Evolutionary conservation across 768 basidiomycete species (phyloP).

Genomic region (Lentinus tigrinus): DNA sequence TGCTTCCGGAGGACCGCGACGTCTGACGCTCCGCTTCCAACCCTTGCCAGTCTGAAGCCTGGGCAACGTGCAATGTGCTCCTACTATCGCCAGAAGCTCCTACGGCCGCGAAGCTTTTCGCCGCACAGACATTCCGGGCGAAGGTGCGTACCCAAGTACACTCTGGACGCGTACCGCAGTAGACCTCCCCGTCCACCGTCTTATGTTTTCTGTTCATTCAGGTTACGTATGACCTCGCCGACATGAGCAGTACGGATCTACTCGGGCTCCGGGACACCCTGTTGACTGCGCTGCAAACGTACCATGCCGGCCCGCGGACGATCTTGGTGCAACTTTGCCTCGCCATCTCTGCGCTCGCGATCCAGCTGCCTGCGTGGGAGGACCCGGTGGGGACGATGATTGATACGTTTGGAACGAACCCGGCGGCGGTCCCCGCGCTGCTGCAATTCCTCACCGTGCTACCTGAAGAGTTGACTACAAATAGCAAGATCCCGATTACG

Average conservation of each 20-base stretch:
- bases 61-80: conserved; percentile 92
- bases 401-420: conserved; percentile 80
- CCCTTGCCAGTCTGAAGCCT: conserved; percentile 86
- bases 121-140: conserved; percentile 92
- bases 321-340: conserved; percentile 89
- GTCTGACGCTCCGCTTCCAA: conserved; percentile 62
- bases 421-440: conserved; percentile 77
- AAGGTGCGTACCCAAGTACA: conserved; percentile 59
- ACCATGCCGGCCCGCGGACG: conserved; percentile 74
- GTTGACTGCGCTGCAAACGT: conserved; percentile 68
- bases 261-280: conserved; percentile 87
- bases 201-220: conserved; percentile 31
- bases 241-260: conserved; percentile 74
- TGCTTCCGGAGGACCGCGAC: conserved; percentile 46
- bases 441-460: conserved; percentile 88
- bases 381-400: conserved; percentile 81
- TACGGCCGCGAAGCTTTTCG: conserved; percentile 82
- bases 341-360: conserved; percentile 84
- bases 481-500: conserved; percentile 84
- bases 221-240: conserved; percentile 94
- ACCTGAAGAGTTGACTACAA: conserved; percentile 84
- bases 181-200: conserved; percentile 12
- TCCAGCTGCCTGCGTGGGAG: conserved; percentile 86
- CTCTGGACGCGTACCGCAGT: not conserved
- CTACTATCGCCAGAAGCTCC: conserved; percentile 80